Conservation (phyloP, 1,139 yeast species). For the Hansenula anomala region DNA sequence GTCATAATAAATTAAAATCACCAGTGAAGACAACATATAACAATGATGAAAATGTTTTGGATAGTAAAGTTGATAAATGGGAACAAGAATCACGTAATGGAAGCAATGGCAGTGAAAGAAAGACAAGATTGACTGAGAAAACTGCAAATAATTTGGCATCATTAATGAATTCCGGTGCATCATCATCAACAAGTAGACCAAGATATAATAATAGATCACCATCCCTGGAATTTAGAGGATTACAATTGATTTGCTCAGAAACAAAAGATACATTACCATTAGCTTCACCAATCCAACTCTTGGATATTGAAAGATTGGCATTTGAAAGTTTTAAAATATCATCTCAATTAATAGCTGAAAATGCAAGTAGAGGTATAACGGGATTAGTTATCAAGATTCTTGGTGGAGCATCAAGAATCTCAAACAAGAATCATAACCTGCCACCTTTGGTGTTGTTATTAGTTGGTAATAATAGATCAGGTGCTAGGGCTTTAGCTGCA, state of each 20-base stretch:
- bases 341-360: conserved; percentile 52
- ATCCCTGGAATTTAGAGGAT: conserved; percentile 15
- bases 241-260: conserved; percentile 8
- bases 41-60: conserved; percentile 70
- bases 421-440: conserved; percentile 61
- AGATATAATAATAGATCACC: conserved; percentile 12
- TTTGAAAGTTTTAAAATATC: conserved; percentile 49
- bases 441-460: conserved; percentile 74
- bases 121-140: conserved; percentile 6
- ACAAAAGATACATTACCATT: conserved; percentile 40
- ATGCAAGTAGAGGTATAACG: conserved; percentile 66
- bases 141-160: conserved; percentile 9
- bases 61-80: conserved; percentile 54
- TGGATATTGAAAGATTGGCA: conserved; percentile 70
- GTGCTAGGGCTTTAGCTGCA: conserved; percentile 71
- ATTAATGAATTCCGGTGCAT: conserved; percentile 8
- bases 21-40: conserved; percentile 39
- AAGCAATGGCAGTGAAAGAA: conserved; percentile 1
- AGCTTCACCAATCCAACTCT: conserved; percentile 75
- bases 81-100: conserved; percentile 32
- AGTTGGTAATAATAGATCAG: conserved; percentile 71
- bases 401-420: conserved; percentile 64
- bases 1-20: conserved; percentile 55
- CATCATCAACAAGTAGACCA: too few species aligned
- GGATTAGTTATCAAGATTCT: conserved; percentile 54